Conservation (phyloP, 1,284 basidiomycete genomes). For the Papiliotrema laurentii region DNA sequence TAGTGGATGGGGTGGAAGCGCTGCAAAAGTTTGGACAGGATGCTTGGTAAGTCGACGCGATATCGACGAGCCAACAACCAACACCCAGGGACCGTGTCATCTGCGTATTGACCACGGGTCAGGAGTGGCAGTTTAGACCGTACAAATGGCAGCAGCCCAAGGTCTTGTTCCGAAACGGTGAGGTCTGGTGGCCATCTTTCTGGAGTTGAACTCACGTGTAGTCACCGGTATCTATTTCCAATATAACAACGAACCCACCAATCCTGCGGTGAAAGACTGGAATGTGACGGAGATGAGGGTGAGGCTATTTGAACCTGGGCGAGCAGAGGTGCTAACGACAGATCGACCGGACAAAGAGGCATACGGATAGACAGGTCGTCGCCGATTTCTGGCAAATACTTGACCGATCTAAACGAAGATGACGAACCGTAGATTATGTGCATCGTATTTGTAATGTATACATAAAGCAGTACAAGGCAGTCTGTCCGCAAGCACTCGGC, state of each 20-base stretch:
- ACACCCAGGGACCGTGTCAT: conserved; percentile 72
- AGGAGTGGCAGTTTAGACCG: conserved; percentile 93
- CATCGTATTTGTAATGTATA: not conserved
- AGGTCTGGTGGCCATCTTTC: conserved; percentile 18
- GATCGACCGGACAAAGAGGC: conserved; percentile 85
- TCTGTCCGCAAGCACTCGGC: too few relatives aligned
- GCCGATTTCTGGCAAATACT: conserved; percentile 91
- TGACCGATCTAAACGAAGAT: conserved; percentile 51
- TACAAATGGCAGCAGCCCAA: conserved; percentile 95
- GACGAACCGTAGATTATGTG: not conserved
- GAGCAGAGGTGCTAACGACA: conserved; percentile 36
- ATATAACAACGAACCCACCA: conserved; percentile 85
- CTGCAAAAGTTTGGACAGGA: conserved; percentile 84
- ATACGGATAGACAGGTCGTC: conserved; percentile 92
- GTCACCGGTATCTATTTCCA: conserved; percentile 91
- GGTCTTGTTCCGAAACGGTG: conserved; percentile 87
- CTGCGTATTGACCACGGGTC: conserved; percentile 94
- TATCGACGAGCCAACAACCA: conserved; percentile 1
- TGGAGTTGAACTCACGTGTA: conserved; percentile 39
- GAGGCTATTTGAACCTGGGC: conserved; percentile 17
- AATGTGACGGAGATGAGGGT: conserved; percentile 92
- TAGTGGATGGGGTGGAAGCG: conserved; percentile 90
- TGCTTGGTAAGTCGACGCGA: conserved; percentile 59
- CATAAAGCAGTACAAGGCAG: conserved; percentile 1
- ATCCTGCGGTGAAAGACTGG: conserved; percentile 88